Evolutionary conservation across 495 filamentous ascomycete species (phyloP).

Genomic region (Pseudotulostoma volvatum): DNA sequence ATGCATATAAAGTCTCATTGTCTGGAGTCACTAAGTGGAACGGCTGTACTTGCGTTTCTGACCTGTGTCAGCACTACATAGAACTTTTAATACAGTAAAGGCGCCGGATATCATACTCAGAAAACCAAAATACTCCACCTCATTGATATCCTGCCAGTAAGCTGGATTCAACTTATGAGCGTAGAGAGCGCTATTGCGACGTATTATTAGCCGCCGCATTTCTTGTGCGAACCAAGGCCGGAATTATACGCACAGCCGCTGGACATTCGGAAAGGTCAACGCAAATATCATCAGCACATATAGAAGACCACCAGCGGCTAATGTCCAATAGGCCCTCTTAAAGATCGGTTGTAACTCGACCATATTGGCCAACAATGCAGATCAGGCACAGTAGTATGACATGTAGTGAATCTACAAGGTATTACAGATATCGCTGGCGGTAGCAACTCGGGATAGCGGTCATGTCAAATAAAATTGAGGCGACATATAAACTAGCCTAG

Average conservation of each 20-base stretch:
- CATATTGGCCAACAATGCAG: no score
- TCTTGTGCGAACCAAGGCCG: no score
- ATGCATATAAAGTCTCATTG: conserved; percentile 41
- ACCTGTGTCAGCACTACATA: background rate
- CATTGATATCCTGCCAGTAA: conserved; percentile 51
- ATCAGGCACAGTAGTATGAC: no score
- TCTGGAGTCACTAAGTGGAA: conserved; percentile 41
- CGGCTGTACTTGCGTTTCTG: conserved; percentile 43
- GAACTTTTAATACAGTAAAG: background rate
- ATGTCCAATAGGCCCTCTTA: conserved; percentile 40
- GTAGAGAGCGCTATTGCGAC: conserved; percentile 54
- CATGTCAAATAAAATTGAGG: no score
- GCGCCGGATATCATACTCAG: no score
- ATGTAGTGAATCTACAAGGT: no score
- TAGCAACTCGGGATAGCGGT: no score
- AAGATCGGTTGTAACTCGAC: conserved; percentile 30
- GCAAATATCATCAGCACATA: conserved; percentile 34
- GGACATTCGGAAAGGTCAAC: conserved; percentile 32
- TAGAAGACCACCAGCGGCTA: conserved; percentile 32
- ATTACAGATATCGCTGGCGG: no score
- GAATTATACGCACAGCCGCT: conserved; percentile 28
- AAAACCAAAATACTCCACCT: conserved; percentile 68
- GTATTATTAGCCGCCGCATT: no score
- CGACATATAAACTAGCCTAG: no score
- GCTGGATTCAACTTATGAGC: conserved; percentile 54